Evolutionary conservation across 1,139 yeast species (phyloP), one percentile per base, ranked within the genome.

Genomic region (Diutina scorzettiae): DNA sequence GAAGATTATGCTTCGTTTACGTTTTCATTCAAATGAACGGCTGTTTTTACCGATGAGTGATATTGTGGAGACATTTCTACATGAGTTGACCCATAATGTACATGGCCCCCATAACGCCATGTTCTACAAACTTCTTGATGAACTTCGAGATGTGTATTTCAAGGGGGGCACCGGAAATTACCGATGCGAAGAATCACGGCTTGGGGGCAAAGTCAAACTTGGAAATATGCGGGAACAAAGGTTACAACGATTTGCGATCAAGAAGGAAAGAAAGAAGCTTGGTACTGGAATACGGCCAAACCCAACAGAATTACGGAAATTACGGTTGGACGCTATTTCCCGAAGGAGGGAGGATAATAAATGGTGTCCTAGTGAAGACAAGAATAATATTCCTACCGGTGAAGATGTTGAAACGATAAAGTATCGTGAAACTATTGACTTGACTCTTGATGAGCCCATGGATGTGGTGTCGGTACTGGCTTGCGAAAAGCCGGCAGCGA

Each of bases 1-100:
- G 47, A 83, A 82, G 57, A 78, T 91, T 18, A 70, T 82, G 57
- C 54, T 91, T 9, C 60, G 97, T 44, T 63, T 91, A 40, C 63
- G 97, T 44, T 72, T 72, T 37, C 73, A 77, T 18, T 58, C 65
- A 20, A 74, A 81, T 53, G 74, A 73, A 31, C 53, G 63, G 25
- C 62, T 60, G 59, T 87, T 89, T 54, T 59, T 78, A 21, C 81
- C 89, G 1, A 63, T 81, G 58, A 75, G 79, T 12, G 80, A 78
- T 43, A 61, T 87, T 2, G 55, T 89, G 14, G 95, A 89, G 0
- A 86, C 96, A 0, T 73, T 87, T 76, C 64, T 91, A 9, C 98
- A 91, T 57, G 98, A 91, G 56, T 64, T 91, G 39, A 75, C 87
- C 2, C 98, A 91, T 55, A 89, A 86, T 56, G 55, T 69, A 24